Evolutionary conservation across 2,329 filamentous ascomycete genomes (phyloP), one percentile per base, ranked within the genome.

Genomic region (Cytospora paraplurivora): DNA sequence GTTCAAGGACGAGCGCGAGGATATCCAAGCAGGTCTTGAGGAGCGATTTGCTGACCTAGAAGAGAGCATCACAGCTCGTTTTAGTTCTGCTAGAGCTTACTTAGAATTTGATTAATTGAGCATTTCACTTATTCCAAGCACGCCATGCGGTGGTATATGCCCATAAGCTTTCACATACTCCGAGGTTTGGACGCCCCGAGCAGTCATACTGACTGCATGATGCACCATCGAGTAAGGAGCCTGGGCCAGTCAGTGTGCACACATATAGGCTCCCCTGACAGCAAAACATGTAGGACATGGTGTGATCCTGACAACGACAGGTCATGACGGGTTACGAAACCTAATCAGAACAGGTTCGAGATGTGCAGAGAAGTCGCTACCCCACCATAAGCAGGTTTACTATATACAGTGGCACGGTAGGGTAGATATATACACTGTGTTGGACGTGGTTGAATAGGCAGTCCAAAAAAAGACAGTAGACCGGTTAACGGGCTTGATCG

Each of bases 1-100:
- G 50, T 32, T 52, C 50, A 33, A 21, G 27, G 50, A 52, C 32
- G 50, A 52, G 27, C 50, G 50, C 50, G 21, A 33, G 50, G 50
- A 34, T 5, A 12, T 52, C 50, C 21, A 52, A 34, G 50, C 12
- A 34, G 19, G 15, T 11, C 50, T 52, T 27, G 13, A 34, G 27
- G 50, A 52, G 27, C 50, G 50, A 6, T 34, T 52, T 34, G 50
- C 44, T 11, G 44, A 47, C 7, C 44, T 47, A 6, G 44, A 47
- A 47, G 44, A 47, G 44, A 47, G 44, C 8, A 47, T 47, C 44
- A 47, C 44, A 19, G n/a, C 19, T 10, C 44, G 44, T 4, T 47
- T 47, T 12, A 47, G 44, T 21, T 47, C 44, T 1, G 44, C 44
- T 11, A 2, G 44, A 12, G 44, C 44, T 11, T n/a, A 19, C 7